Conservation (phyloP, 2,329 filamentous ascomycete genomes). For the Plenodomus biglobosus region DNA sequence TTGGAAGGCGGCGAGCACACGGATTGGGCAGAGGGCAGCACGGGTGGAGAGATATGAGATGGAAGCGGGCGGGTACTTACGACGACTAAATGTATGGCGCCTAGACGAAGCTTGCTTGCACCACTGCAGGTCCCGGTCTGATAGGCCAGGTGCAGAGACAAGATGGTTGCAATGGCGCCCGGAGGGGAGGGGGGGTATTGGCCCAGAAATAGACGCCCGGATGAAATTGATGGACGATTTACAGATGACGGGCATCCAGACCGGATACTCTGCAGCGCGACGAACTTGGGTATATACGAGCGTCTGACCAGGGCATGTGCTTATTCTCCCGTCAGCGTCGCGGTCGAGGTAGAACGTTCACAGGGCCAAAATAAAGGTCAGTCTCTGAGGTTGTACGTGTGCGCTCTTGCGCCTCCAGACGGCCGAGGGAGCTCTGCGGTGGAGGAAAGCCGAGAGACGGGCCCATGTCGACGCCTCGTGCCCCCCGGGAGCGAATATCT, state of each 20-base stretch:
- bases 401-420: slow-evolving; percentile 16
- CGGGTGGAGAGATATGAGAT: slow-evolving; percentile 39
- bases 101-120: slow-evolving; percentile 36
- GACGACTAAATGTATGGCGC: slow-evolving; percentile 43
- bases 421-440: slow-evolving; percentile 8
- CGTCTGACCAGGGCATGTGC: slow-evolving; percentile 30
- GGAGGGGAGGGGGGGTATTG: slow-evolving; percentile 29
- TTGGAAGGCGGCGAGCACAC: slow-evolving; percentile 31
- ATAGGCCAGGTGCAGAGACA: slow-evolving; percentile 39
- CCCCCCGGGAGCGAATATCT: slow-evolving; percentile 17
- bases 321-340: slow-evolving; percentile 28
- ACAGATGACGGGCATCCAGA: slow-evolving; percentile 36
- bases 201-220: slow-evolving; percentile 48
- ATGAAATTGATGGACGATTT: slow-evolving; percentile 38
- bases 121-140: slow-evolving; percentile 33
- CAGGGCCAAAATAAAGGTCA: slow-evolving; percentile 14
- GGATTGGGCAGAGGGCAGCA: slow-evolving; percentile 36
- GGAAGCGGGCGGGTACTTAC: slow-evolving; percentile 45
- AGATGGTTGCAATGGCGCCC: slow-evolving; percentile 36
- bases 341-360: slow-evolving; percentile 1
- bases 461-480: slow-evolving; percentile 22
- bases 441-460: slow-evolving; percentile 11
- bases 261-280: slow-evolving; percentile 29
- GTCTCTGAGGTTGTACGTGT: slow-evolving; percentile 20
- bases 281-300: slow-evolving; percentile 26